Evolutionary conservation across 108 stramenopile genomes (phyloP).

Genomic region (Pseudonitzschia multiseries): DNA sequence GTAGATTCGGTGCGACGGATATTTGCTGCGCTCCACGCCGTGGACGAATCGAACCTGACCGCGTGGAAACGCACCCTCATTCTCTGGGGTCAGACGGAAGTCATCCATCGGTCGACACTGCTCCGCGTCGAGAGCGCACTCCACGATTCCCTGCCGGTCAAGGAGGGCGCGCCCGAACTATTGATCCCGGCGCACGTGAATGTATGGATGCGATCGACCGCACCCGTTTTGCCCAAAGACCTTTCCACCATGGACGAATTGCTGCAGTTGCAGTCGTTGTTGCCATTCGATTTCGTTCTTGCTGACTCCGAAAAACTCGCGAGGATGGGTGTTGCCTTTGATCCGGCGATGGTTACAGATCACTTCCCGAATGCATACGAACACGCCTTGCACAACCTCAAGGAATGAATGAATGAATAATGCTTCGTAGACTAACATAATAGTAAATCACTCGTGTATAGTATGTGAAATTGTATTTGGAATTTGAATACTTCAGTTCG

Average conservation of each 20-base stretch:
- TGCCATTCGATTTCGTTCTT: slow-evolving; percentile 3
- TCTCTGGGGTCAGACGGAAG: slow-evolving; percentile 4
- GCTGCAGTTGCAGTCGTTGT: not conserved
- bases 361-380: slow-evolving; percentile 11
- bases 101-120: not conserved
- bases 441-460: no score
- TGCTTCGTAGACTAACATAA: no score
- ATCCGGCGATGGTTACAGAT: not conserved
- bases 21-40: slow-evolving; percentile 11
- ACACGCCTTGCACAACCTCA: not conserved
- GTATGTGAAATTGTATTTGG: no score
- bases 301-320: slow-evolving; percentile 4
- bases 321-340: not conserved
- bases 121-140: slow-evolving; percentile 1
- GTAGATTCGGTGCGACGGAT: slow-evolving; percentile 32
- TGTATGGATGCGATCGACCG: slow-evolving; percentile 8
- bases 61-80: slow-evolving; percentile 5
- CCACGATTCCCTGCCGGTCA: slow-evolving; percentile 1
- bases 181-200: slow-evolving; percentile 11
- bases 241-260: not conserved
- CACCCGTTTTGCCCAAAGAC: not conserved
- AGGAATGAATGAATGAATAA: no score
- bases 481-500: no score
- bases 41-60: slow-evolving; percentile 18
- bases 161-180: slow-evolving; percentile 11